Conservation (phyloP, 1,139 yeast genomes). For the Scheffersomyces illinoinensis region DNA sequence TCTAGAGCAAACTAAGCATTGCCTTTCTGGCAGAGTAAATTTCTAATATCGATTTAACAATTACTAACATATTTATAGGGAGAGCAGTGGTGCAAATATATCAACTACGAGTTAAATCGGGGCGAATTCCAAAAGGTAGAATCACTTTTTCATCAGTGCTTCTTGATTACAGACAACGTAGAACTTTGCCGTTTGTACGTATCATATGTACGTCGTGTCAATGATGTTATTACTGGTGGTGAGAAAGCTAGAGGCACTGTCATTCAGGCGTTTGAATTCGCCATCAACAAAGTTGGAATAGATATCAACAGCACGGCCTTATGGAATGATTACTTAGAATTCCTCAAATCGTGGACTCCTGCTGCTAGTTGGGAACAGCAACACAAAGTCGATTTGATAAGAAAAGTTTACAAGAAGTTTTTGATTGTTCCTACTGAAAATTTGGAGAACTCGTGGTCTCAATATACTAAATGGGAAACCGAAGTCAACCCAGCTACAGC, state of each 20-base stretch:
- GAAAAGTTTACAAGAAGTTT: constrained; percentile 73
- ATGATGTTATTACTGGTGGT: constrained; percentile 80
- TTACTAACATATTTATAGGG: constrained; percentile 33
- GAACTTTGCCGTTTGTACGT: constrained; percentile 75
- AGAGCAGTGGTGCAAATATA: constrained; percentile 71
- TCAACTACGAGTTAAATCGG: constrained; percentile 65
- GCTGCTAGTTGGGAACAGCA: constrained; percentile 84
- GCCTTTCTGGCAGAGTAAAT: background rate
- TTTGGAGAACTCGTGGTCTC: constrained; percentile 79
- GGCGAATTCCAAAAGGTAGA: constrained; percentile 73
- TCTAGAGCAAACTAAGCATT: background rate
- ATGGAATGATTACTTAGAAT: constrained; percentile 85
- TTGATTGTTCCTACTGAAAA: constrained; percentile 71
- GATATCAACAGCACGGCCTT: constrained; percentile 72
- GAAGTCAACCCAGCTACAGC: constrained; percentile 75
- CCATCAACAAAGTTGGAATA: constrained; percentile 72
- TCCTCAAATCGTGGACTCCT: constrained; percentile 77
- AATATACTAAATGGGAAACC: constrained; percentile 82
- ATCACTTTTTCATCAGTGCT: constrained; percentile 59
- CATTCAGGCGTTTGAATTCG: constrained; percentile 82
- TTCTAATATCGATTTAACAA: constrained; percentile 1
- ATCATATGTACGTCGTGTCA: constrained; percentile 74
- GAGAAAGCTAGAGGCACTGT: constrained; percentile 79
- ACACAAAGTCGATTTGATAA: constrained; percentile 73
- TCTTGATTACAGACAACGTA: constrained; percentile 60